phyloP scores from a whole-genome alignment of 177 flowering plant species.

The Telopea speciosissima region DNA sequence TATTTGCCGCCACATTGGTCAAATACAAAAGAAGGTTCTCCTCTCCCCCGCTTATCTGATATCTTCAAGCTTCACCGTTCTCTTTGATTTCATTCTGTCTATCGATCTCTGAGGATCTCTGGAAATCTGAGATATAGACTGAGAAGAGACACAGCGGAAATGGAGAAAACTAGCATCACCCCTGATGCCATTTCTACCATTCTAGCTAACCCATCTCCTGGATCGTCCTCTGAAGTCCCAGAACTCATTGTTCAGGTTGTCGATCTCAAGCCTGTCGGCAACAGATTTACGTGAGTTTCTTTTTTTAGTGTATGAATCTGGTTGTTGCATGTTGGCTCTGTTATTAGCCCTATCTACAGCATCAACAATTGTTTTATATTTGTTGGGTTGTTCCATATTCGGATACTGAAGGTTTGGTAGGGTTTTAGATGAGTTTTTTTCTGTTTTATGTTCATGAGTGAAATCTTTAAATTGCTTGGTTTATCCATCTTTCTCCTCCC shows the following conservation, averaged over 20 bases:
- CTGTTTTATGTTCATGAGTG: too few species aligned
- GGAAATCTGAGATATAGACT: neutral
- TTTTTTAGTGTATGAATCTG: too few species aligned
- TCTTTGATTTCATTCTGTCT: neutral
- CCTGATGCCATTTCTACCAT: conserved; percentile 63
- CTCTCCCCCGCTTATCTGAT: neutral
- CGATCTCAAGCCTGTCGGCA: conserved; percentile 74
- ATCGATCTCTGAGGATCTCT: neutral
- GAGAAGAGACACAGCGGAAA: neutral
- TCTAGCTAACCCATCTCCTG: conserved; percentile 66
- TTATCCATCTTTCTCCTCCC: too few species aligned
- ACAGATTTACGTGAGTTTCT: conserved; percentile 52
- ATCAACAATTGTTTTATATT: too few species aligned
- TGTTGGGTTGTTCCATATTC: too few species aligned
- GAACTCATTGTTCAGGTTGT: conserved; percentile 70
- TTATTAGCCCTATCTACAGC: too few species aligned
- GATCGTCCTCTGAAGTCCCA: conserved; percentile 47
- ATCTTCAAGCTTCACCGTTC: neutral
- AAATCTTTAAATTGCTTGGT: too few species aligned
- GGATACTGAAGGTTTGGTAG: too few species aligned
- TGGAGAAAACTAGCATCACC: conserved; percentile 31
- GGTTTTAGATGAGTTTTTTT: too few species aligned
- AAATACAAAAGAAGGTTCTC: neutral
- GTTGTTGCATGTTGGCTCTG: too few species aligned
- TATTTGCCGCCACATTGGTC: conserved; percentile 11